Evolutionary conservation across 2,329 filamentous ascomycete genomes (phyloP).

Genomic region (Pyrenochaeta sp.): DNA sequence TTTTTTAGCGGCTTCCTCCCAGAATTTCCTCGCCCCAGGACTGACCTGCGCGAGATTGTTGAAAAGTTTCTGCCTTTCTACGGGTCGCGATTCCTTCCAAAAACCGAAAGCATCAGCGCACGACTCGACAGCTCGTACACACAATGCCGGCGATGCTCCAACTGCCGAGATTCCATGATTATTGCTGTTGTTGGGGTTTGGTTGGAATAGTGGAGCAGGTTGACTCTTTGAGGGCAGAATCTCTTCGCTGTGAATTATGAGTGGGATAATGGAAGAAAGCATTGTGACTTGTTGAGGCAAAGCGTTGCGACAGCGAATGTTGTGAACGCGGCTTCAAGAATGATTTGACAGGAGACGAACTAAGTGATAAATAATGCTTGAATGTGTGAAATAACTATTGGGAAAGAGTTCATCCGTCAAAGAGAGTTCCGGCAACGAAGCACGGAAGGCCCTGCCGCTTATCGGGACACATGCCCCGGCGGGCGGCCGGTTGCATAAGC

Average conservation of each 20-base stretch:
- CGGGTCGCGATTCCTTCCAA: not conserved
- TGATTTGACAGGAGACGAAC: too few species aligned
- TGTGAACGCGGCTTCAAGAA: too few species aligned
- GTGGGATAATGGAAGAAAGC: not conserved
- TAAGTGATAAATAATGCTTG: too few species aligned
- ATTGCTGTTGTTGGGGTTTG: not conserved
- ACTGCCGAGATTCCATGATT: not conserved
- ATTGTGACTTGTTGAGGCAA: not conserved
- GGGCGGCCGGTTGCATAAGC: too few species aligned
- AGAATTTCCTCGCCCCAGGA: too few species aligned
- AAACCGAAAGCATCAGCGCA: not conserved
- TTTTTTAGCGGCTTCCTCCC: too few species aligned
- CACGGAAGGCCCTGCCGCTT: too few species aligned
- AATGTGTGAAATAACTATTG: too few species aligned
- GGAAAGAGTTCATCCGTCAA: too few species aligned
- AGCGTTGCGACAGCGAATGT: too few species aligned
- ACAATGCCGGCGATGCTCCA: not conserved
- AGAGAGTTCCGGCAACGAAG: too few species aligned
- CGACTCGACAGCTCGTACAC: not conserved
- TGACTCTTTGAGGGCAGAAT: not conserved
- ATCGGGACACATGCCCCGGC: too few species aligned
- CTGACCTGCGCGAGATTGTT: not conserved
- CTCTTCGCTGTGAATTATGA: not conserved
- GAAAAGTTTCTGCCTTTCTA: not conserved
- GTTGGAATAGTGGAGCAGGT: not conserved